A percentile compares a stretch with the other conserved stretches of the same genome.
Conservation (phyloP, 2,329 filamentous ascomycete genomes). For the Emmonsiellopsis sp. region DNA sequence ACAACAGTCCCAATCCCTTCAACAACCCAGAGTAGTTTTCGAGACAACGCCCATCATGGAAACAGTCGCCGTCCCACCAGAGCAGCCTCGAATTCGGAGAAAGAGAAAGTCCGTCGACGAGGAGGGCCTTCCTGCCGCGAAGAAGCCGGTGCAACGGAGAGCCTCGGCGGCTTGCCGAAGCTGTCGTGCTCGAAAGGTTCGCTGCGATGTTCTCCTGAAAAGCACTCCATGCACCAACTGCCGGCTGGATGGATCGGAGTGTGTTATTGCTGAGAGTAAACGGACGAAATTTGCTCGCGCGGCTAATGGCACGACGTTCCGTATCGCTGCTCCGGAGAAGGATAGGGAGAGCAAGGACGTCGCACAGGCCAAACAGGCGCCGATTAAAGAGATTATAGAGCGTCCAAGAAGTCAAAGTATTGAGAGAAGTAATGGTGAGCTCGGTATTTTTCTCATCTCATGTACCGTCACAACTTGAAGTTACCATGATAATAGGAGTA, state of each 20-base stretch:
- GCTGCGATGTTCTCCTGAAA: slow-evolving; percentile 42
- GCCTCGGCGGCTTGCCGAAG: slow-evolving; percentile 44
- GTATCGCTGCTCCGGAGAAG: slow-evolving; percentile 4
- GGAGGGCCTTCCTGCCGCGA: slow-evolving; percentile 43
- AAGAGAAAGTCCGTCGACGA: slow-evolving; percentile 48
- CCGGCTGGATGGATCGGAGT: slow-evolving; percentile 17
- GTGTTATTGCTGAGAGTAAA: slow-evolving; percentile 16
- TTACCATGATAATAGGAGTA: neutral
- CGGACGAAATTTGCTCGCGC: slow-evolving; percentile 47
- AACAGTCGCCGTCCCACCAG: slow-evolving; percentile 5
- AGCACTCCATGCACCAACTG: slow-evolving; percentile 27
- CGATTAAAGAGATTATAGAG: neutral
- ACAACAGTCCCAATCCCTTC: neutral
- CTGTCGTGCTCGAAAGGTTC: slow-evolving; percentile 41
- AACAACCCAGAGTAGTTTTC: neutral
- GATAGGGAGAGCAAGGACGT: slow-evolving; percentile 24
- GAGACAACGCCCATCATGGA: neutral
- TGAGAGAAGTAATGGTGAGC: slow-evolving; percentile 26
- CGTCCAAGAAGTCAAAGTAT: neutral
- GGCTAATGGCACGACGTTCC: neutral
- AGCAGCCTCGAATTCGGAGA: slow-evolving; percentile 21
- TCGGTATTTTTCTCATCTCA: slow-evolving; percentile 23
- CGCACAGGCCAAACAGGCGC: slow-evolving; percentile 4
- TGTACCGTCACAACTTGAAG: slow-evolving; percentile 3
- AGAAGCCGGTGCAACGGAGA: slow-evolving; percentile 58